Conservation (phyloP, 441 rosid genomes). For the Mallotus repandus region DNA sequence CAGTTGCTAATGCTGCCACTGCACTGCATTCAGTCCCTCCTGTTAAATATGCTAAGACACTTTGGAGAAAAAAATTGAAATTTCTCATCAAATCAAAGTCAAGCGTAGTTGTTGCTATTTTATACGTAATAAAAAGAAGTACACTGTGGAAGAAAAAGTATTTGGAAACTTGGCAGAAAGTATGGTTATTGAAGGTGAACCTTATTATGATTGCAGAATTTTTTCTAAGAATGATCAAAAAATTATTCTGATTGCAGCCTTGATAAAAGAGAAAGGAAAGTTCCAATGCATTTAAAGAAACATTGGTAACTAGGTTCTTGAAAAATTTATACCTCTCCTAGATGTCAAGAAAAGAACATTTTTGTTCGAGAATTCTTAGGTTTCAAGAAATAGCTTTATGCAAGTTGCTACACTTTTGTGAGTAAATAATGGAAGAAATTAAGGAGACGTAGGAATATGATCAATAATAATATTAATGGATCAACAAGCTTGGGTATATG, state of each 20-base stretch:
- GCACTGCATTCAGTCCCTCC: conserved; percentile 39
- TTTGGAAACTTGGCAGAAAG: neutral
- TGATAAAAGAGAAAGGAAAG: conserved; percentile 21
- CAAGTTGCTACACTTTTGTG: too few species aligned
- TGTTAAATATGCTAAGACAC: conserved; percentile 23
- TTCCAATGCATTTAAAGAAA: neutral
- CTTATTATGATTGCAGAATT: neutral
- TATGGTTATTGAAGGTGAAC: neutral
- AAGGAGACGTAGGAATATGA: too few species aligned
- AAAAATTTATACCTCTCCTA: conserved; percentile 14
- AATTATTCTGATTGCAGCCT: conserved; percentile 23
- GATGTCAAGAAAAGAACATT: conserved; percentile 7
- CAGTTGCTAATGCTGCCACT: conserved; percentile 35
- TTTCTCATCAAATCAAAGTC: neutral
- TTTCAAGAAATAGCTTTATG: conserved; percentile 19
- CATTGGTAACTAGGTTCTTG: neutral
- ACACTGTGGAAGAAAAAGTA: neutral
- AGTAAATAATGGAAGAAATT: too few species aligned
- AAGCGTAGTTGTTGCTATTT: neutral
- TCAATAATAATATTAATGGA: too few species aligned
- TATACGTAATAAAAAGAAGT: too few species aligned
- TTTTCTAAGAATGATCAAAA: neutral
- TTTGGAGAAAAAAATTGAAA: conserved; percentile 15
- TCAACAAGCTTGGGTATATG: too few species aligned
- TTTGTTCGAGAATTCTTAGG: conserved; percentile 7